phyloP scores from a whole-genome alignment of 768 basidiomycete genomes.

The Kwoniella dendrophila region DNA sequence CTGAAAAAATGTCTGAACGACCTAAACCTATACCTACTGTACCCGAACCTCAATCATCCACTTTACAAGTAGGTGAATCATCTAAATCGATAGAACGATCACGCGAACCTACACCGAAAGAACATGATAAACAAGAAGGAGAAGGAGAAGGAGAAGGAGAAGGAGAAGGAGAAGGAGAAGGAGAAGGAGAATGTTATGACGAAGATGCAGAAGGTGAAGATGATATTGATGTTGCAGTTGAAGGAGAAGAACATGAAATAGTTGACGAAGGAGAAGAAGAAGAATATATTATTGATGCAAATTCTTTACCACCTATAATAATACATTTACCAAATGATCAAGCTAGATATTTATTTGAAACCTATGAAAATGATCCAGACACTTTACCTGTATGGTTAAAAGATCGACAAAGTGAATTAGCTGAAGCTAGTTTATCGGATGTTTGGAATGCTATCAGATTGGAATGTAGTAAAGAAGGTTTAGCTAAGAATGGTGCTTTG shows the following conservation, averaged over 20 bases:
- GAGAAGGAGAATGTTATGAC: slow-evolving; percentile 68
- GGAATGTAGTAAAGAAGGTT: slow-evolving; percentile 27
- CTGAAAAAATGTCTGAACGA: too few species aligned
- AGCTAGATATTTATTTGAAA: slow-evolving; percentile 32
- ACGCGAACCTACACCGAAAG: slow-evolving; percentile 58
- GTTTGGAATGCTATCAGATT: slow-evolving; percentile 32
- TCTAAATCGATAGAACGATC: background rate
- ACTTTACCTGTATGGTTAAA: slow-evolving; percentile 46
- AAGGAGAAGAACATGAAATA: slow-evolving; percentile 78
- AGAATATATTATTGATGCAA: slow-evolving; percentile 59
- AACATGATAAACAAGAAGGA: slow-evolving; percentile 46
- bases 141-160: slow-evolving; percentile 60
- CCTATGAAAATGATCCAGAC: slow-evolving; percentile 22
- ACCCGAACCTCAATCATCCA: slow-evolving; percentile 6
- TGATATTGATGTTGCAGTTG: slow-evolving; percentile 58
- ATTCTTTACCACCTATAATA: slow-evolving; percentile 77
- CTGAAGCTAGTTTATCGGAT: slow-evolving; percentile 60
- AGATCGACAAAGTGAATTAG: slow-evolving; percentile 36
- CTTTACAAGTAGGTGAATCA: slow-evolving; percentile 1
- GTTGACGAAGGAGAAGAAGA: slow-evolving; percentile 71
- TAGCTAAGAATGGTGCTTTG: slow-evolving; percentile 29
- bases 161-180: slow-evolving; percentile 75
- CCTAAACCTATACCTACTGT: slow-evolving; percentile 5
- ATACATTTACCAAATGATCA: slow-evolving; percentile 59
- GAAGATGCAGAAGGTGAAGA: slow-evolving; percentile 55